Conservation (phyloP, 495 filamentous ascomycete species). For the Aspergillus ostianus region DNA sequence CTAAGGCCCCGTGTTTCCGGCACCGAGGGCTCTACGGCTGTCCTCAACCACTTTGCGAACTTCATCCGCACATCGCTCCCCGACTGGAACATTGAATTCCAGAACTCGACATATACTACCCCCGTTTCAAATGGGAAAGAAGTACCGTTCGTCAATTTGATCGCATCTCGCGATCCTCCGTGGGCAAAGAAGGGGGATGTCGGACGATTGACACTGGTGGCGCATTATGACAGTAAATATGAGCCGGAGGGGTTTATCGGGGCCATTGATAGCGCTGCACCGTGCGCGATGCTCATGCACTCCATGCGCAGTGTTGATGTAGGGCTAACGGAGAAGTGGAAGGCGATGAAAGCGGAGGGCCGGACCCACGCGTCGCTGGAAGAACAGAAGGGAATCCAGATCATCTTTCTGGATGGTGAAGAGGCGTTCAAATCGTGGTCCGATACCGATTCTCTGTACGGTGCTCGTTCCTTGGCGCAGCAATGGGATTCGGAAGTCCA, state of each 20-base stretch:
- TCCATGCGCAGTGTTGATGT: conserved; percentile 74
- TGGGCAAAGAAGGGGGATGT: conserved; percentile 71
- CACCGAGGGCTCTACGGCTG: conserved; percentile 69
- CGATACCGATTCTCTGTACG: conserved; percentile 78
- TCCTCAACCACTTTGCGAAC: conserved; percentile 76
- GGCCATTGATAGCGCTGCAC: conserved; percentile 87
- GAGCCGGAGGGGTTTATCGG: conserved; percentile 87
- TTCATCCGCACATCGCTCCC: conserved; percentile 76
- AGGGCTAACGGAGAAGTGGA: conserved; percentile 79
- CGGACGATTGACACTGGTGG: conserved; percentile 78
- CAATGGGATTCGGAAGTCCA: conserved; percentile 67
- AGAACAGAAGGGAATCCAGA: conserved; percentile 80
- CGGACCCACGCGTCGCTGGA: conserved; percentile 49
- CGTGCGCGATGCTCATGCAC: conserved; percentile 90
- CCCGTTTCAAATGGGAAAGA: conserved; percentile 65
- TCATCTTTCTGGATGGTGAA: conserved; percentile 89
- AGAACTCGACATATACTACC: conserved; percentile 82
- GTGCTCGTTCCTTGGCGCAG: conserved; percentile 74
- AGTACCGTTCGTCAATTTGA: conserved; percentile 82
- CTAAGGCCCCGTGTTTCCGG: conserved; percentile 88
- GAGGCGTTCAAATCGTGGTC: conserved; percentile 86
- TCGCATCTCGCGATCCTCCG: conserved; percentile 87
- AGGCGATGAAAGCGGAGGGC: conserved; percentile 60
- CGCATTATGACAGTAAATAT: conserved; percentile 90
- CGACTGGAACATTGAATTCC: conserved; percentile 74